These are phyloP conservation scores for Piromyces finnis DNA, from an alignment of 192 early-diverging fungal species.

Conservation along the genomic window DNA sequence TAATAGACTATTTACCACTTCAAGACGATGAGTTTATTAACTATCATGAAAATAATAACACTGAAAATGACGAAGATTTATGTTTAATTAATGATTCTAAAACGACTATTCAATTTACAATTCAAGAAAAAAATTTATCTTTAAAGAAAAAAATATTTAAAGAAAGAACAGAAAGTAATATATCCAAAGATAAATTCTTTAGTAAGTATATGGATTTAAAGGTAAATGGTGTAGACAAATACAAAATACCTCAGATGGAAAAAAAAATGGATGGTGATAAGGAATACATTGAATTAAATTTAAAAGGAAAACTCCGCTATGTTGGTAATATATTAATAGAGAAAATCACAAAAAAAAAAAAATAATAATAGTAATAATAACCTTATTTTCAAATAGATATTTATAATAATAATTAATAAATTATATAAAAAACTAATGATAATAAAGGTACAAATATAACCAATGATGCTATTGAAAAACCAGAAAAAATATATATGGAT, in stretches of 20 bases:
- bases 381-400: no score
- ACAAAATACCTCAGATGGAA: not conserved
- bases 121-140: not conserved
- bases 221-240: not conserved
- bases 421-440: no score
- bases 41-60: not conserved
- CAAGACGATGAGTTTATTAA: not conserved
- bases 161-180: not conserved
- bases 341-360: no score
- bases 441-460: not conserved
- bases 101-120: not conserved
- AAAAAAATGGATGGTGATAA: not conserved
- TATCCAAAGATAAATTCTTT: not conserved
- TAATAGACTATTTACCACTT: not conserved
- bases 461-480: not conserved
- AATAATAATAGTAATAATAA: no score
- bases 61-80: not conserved
- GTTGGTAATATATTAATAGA: not conserved
- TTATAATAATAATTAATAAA: no score
- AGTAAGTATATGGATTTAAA: not conserved
- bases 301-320: not conserved
- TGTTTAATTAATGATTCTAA: not conserved
- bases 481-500: not conserved
- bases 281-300: not conserved
- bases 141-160: not conserved